Percentiles rank a stretch among this genome's conserved stretches.
phyloP scores from a whole-genome alignment of 2,329 filamentous ascomycete genomes.

The Macrophomina phaseolina region DNA sequence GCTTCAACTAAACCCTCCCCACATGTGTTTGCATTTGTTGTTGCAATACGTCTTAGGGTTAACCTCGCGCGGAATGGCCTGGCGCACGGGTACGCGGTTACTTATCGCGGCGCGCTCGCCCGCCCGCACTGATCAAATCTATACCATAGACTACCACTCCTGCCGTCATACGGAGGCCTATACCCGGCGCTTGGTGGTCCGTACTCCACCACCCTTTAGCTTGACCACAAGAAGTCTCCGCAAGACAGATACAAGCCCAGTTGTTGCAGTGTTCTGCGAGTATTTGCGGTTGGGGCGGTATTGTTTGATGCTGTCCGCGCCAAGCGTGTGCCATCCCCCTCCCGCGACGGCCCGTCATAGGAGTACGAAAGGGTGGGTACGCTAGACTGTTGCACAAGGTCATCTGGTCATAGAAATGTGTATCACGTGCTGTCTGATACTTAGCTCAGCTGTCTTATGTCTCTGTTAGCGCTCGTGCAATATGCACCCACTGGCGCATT shows the following conservation, averaged over 20 bases:
- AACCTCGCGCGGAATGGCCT: not conserved
- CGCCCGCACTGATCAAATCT: not conserved
- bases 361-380: not conserved
- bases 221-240: too few species aligned
- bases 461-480: not conserved
- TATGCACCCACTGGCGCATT: not conserved
- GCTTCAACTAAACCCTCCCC: too few species aligned
- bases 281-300: not conserved
- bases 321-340: too few species aligned
- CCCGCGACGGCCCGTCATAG: too few species aligned
- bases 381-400: not conserved
- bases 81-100: slow-evolving; percentile 5
- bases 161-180: too few species aligned
- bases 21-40: too few species aligned
- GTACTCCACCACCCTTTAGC: too few species aligned
- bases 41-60: too few species aligned
- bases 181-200: too few species aligned
- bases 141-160: not conserved
- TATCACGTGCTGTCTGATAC: slow-evolving; percentile 4
- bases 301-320: not conserved
- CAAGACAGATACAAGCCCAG: too few species aligned
- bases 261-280: not conserved
- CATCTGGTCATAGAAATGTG: not conserved
- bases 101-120: slow-evolving; percentile 1
- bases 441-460: not conserved